Evolutionary conservation across 768 basidiomycete genomes (phyloP).

Genomic region (Plicaturopsis crispa): DNA sequence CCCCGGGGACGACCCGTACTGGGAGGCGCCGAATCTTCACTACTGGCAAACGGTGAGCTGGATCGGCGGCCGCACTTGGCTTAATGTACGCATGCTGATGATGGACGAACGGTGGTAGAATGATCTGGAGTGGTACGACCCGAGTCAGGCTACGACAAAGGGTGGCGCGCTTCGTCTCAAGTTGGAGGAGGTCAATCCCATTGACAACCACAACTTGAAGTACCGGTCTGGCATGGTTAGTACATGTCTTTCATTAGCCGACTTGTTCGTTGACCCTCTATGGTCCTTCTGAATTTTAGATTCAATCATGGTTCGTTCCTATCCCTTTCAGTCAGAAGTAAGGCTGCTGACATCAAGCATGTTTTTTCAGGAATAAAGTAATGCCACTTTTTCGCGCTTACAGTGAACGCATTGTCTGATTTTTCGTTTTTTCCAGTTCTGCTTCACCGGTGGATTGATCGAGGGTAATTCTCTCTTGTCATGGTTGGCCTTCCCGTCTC

Average conservation of each 20-base stretch:
- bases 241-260: too few relatives aligned
- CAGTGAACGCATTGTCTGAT: too few relatives aligned
- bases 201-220: conserved; percentile 26
- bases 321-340: too few relatives aligned
- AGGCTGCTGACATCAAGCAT: too few relatives aligned
- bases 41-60: conserved; percentile 33
- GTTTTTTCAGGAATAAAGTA: conserved; percentile 30
- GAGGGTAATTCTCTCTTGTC: conserved; percentile 9
- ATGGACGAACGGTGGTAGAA: conserved; percentile 14
- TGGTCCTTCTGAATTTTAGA: background rate
- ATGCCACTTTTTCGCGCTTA: too few relatives aligned
- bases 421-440: too few relatives aligned
- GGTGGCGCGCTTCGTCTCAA: conserved; percentile 46
- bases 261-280: background rate
- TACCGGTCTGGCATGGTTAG: conserved; percentile 31
- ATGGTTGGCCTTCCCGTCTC: background rate
- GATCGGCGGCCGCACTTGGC: background rate
- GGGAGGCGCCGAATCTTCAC: conserved; percentile 29
- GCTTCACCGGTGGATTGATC: conserved; percentile 34
- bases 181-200: conserved; percentile 34
- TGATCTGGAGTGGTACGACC: conserved; percentile 57
- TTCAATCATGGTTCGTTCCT: background rate
- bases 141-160: conserved; percentile 37
- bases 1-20: conserved; percentile 38
- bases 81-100: too few relatives aligned